A percentile compares a stretch with the other conserved stretches of the same genome.
Conservation (phyloP, 208 protist genomes). For the Leptomonas seymouri region DNA sequence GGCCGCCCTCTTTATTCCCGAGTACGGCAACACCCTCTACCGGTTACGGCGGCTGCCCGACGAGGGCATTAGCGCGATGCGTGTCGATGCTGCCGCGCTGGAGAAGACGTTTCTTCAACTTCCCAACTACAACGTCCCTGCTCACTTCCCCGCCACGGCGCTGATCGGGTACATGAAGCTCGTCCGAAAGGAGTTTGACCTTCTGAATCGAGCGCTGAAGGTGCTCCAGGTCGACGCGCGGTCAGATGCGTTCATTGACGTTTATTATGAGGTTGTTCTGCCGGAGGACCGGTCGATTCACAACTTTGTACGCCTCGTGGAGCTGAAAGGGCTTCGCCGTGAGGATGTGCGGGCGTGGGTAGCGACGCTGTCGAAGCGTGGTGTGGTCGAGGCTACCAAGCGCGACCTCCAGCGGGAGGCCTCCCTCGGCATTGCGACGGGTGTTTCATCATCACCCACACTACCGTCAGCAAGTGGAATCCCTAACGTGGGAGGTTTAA, state of each 20-base stretch:
- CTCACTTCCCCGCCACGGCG: slow-evolving; percentile 51
- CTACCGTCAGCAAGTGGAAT: background rate
- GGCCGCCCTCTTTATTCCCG: slow-evolving; percentile 66
- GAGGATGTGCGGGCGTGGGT: slow-evolving; percentile 85
- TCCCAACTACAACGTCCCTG: slow-evolving; percentile 88
- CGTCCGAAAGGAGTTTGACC: slow-evolving; percentile 82
- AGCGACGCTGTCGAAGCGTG: slow-evolving; percentile 75
- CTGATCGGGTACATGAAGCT: slow-evolving; percentile 78
- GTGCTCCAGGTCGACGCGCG: slow-evolving; percentile 82
- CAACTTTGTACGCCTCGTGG: slow-evolving; percentile 85
- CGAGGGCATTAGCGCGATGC: slow-evolving; percentile 67
- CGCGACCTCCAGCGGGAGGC: slow-evolving; percentile 60
- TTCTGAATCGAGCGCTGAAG: slow-evolving; percentile 82
- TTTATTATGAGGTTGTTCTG: slow-evolving; percentile 84
- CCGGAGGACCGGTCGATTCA: slow-evolving; percentile 88
- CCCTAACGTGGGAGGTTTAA: slow-evolving; percentile 33
- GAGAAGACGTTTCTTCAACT: slow-evolving; percentile 83
- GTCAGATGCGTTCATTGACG: slow-evolving; percentile 77
- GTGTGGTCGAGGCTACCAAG: slow-evolving; percentile 87
- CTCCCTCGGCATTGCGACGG: slow-evolving; percentile 42
- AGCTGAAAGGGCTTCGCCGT: slow-evolving; percentile 80
- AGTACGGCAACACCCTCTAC: slow-evolving; percentile 76
- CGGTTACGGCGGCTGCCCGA: slow-evolving; percentile 55
- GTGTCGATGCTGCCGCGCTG: slow-evolving; percentile 75
- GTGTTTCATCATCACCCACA: slow-evolving; percentile 15